Evolutionary conservation across 106 monocot species (phyloP), one percentile per base, ranked within the genome.

Genomic region (Allium fistulosum): DNA sequence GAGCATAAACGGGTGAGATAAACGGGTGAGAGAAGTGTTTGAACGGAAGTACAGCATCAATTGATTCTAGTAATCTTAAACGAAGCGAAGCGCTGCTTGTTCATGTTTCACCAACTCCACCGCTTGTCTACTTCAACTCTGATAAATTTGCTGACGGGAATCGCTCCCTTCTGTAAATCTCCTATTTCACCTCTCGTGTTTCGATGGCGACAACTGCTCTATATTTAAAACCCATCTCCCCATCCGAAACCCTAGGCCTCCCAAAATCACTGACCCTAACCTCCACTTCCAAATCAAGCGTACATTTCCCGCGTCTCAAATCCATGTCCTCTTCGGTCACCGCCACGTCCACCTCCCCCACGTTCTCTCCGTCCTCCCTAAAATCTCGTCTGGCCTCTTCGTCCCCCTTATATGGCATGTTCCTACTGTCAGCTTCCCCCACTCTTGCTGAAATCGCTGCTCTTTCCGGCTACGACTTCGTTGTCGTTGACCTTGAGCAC

Each of bases 391-490:
- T 90, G 37, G 66, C 79, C 68, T 66, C 82, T 45, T 81, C 82
- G 8, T 76, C 90, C 48, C 81, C 80, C 53, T 90, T 94, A 57
- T 94, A 94, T 68, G 94, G 90, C 48, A 73, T 94, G 65, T 94
- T 94, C 71, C 87, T 90, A 52, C 77, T 94, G 52, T 81, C 80
- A 79, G 57, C 74, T 51, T 82, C 79, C 73, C 87, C 94, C 0
- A 90, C 84, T 51, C 90, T 94, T 71, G 86, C 94, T 61, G 94
- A 94, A 78, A 87, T 94, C 49, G 84, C 84, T 11, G 94, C 87
- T 50, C 84, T 90, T 49, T 76, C 94, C 26, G 94, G 94, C 60
- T 94, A 94, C 73, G 94, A 94, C 79, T 94, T 73, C 76, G 94
- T 90, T 11, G 87, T 94, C 8, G 67, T 94, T 59, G 93, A 93